These are phyloP conservation scores for Mortierella polycephala DNA, from an alignment of 371 early-diverging fungal species.

Conservation along the genomic window DNA sequence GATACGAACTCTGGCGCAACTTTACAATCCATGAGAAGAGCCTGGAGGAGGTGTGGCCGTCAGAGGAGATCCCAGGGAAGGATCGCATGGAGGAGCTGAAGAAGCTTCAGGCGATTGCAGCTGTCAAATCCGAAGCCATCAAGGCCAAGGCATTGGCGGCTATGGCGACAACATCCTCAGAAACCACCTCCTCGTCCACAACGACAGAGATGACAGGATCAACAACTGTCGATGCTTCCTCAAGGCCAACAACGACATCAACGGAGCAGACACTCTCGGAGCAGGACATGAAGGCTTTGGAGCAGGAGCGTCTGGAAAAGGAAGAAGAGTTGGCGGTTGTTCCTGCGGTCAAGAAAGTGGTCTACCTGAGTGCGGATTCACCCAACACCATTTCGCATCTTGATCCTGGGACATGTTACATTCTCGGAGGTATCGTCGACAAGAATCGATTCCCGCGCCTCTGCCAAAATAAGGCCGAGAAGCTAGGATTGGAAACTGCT, in stretches of 20 bases:
- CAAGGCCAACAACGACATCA: conserved; percentile 23
- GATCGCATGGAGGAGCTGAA: conserved; percentile 26
- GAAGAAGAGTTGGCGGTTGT: conserved; percentile 56
- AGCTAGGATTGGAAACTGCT: conserved; percentile 81
- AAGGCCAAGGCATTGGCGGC: conserved; percentile 35
- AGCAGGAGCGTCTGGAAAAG: conserved; percentile 41
- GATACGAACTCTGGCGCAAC: conserved; percentile 60
- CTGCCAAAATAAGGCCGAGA: conserved; percentile 82
- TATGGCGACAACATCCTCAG: conserved; percentile 2
- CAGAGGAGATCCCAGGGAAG: conserved; percentile 59
- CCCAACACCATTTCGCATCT: conserved; percentile 72
- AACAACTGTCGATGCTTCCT: not conserved
- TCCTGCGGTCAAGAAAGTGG: conserved; percentile 64
- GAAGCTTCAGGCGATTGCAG: conserved; percentile 23
- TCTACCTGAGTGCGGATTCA: conserved; percentile 94
- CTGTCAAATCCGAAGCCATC: conserved; percentile 36
- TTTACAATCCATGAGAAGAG: conserved; percentile 59
- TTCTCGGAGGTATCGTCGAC: conserved; percentile 97
- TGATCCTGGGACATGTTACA: conserved; percentile 79
- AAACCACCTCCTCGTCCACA: not conserved
- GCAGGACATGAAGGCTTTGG: conserved; percentile 52
- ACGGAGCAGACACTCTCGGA: conserved; percentile 26
- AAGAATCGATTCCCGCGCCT: conserved; percentile 82
- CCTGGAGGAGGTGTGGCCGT: conserved; percentile 56
- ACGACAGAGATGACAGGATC: conserved; percentile 2